Evolutionary conservation across 1,284 basidiomycete species (phyloP).

Genomic region (Ganoderma multipileum): DNA sequence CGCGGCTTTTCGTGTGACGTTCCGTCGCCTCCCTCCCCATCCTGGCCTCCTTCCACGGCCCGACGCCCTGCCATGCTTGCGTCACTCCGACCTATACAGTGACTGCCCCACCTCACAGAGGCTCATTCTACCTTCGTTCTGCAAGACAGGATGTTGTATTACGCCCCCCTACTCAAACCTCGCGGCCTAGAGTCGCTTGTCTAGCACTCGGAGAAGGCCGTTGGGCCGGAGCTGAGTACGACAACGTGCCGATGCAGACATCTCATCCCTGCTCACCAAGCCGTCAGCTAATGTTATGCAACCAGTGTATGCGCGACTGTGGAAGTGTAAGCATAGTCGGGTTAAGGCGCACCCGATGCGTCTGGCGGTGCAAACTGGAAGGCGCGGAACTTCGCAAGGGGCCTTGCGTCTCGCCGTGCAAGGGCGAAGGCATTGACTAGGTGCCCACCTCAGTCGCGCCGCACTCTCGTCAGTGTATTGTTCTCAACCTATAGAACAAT

Average conservation of each 20-base stretch:
- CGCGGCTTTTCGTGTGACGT: not conserved
- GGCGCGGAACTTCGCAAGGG: too few species aligned
- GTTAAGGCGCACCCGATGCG: too few species aligned
- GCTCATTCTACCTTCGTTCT: not conserved
- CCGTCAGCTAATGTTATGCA: not conserved
- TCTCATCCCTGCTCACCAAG: not conserved
- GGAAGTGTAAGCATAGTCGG: too few species aligned
- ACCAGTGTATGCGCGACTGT: too few species aligned
- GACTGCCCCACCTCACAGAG: too few species aligned
- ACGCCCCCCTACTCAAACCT: not conserved
- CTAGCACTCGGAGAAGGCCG: not conserved
- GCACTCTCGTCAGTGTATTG: too few species aligned
- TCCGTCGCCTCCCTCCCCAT: not conserved
- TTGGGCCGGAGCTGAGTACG: not conserved
- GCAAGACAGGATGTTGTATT: not conserved
- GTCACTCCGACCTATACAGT: not conserved
- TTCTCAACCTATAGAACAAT: too few species aligned
- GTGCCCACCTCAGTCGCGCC: slow-evolving; percentile 64
- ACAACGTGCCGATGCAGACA: not conserved
- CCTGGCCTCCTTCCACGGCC: not conserved
- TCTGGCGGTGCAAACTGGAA: too few species aligned
- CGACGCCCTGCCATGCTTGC: not conserved
- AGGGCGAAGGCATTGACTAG: too few species aligned
- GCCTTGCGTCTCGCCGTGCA: too few species aligned
- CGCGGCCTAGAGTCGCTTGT: not conserved